Conservation (phyloP, 2,329 filamentous ascomycete genomes). For the Penicillium vulpinum region DNA sequence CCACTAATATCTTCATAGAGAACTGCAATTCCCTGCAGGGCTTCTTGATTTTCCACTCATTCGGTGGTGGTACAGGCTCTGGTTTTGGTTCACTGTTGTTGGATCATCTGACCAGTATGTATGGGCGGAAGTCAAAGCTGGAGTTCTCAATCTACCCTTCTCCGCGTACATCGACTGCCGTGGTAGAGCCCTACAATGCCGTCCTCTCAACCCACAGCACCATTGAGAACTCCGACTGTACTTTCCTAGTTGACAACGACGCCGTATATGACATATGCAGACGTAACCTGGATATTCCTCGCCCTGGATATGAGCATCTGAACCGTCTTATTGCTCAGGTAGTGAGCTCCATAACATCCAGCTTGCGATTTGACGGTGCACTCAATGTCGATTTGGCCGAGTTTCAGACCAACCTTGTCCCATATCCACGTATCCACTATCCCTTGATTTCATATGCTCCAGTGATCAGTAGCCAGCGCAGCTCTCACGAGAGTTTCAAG, state of each 20-base stretch:
- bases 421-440: conserved; percentile 68
- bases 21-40: conserved; percentile 67
- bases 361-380: conserved; percentile 64
- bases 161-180: conserved; percentile 64
- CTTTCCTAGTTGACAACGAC: conserved; percentile 68
- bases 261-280: conserved; percentile 69
- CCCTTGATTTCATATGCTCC: conserved; percentile 66
- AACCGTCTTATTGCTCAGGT: conserved; percentile 68
- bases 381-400: conserved; percentile 69
- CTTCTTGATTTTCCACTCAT: conserved; percentile 69
- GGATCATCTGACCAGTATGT: conserved; percentile 64
- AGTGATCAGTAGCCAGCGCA: conserved; percentile 68
- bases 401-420: conserved; percentile 69
- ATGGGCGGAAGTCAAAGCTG: conserved; percentile 68
- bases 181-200: conserved; percentile 69
- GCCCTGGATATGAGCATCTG: conserved; percentile 64
- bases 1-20: conserved; percentile 44
- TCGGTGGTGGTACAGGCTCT: conserved; percentile 67
- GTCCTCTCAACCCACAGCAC: conserved; percentile 59
- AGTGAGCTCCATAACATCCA: conserved; percentile 66
- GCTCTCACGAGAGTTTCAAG: conserved; percentile 84
- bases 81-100: conserved; percentile 66
- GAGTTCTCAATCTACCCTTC: conserved; percentile 68
- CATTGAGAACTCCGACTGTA: conserved; percentile 68
- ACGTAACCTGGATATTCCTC: conserved; percentile 64